Percentiles rank a stretch among this genome's conserved stretches.
phyloP scores from a whole-genome alignment of 495 filamentous ascomycete genomes.

The Gamarada debralockiae region DNA sequence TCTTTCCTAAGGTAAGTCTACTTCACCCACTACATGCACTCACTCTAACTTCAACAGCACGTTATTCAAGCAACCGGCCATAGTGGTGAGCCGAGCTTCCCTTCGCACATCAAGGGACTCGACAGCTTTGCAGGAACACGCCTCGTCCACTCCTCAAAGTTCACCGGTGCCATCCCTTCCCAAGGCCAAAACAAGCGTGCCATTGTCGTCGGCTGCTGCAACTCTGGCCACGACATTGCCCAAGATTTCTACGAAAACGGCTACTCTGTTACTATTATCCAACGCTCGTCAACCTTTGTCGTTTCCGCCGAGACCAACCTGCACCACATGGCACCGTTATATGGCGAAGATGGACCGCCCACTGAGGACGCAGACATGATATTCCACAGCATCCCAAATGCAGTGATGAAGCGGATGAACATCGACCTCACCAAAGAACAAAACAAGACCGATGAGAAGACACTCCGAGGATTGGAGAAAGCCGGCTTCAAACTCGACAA shows the following conservation, averaged over 20 bases:
- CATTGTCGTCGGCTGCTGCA: constrained; percentile 75
- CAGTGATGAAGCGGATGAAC: constrained; percentile 44
- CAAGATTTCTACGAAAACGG: constrained; percentile 80
- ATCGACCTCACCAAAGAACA: constrained; percentile 43
- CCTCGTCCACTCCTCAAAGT: constrained; percentile 69
- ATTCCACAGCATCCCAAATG: constrained; percentile 45
- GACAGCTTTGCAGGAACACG: constrained; percentile 55
- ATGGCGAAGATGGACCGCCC: constrained; percentile 57
- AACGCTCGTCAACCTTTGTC: constrained; percentile 72
- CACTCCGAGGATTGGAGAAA: constrained; percentile 47
- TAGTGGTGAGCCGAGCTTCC: constrained; percentile 59
- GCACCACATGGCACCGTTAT: constrained; percentile 35
- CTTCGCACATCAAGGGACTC: constrained; percentile 32
- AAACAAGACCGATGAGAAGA: constrained; percentile 41
- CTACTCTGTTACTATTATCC: constrained; percentile 79
- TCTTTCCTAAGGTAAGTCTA: constrained; percentile 41
- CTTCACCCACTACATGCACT: neutral
- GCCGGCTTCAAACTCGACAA: constrained; percentile 61
- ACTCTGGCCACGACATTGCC: constrained; percentile 78
- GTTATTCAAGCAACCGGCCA: constrained; percentile 65
- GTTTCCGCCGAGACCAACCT: constrained; percentile 52
- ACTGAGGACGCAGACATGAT: constrained; percentile 62
- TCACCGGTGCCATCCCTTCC: constrained; percentile 41
- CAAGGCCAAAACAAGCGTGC: constrained; percentile 55
- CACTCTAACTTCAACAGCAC: constrained; percentile 32